Conservation (phyloP, 495 filamentous ascomycete species). For the Podospora pseudoanserina region DNA sequence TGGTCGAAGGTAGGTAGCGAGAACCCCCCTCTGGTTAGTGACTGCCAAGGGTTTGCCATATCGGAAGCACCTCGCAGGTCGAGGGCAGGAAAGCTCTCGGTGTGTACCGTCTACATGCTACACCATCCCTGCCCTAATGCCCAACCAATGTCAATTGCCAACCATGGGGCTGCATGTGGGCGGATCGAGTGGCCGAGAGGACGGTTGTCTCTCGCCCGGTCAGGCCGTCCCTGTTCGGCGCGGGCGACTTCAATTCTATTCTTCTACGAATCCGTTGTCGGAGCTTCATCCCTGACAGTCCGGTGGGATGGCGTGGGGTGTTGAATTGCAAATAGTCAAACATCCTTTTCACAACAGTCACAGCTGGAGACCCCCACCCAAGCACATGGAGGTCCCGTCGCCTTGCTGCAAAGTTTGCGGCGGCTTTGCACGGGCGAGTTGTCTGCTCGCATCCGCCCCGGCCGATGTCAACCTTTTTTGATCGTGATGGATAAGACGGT, state of each 20-base stretch:
- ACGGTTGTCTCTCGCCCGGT: not conserved
- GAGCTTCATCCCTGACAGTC: slow-evolving; percentile 16
- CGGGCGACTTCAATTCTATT: not conserved
- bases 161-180: slow-evolving; percentile 3
- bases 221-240: not conserved
- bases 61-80: slow-evolving; percentile 8
- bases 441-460: no score
- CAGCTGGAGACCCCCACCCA: not conserved
- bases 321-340: not conserved
- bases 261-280: slow-evolving; percentile 19
- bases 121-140: slow-evolving; percentile 15
- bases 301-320: slow-evolving; percentile 9
- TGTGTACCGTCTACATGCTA: not conserved
- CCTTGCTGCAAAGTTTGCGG: not conserved
- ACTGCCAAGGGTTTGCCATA: slow-evolving; percentile 18
- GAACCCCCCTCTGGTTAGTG: slow-evolving; percentile 23
- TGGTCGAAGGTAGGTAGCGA: slow-evolving; percentile 15
- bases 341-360: not conserved
- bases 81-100: slow-evolving; percentile 6
- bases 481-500: not conserved
- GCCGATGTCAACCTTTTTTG: not conserved
- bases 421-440: no score
- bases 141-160: not conserved
- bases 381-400: not conserved
- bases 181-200: not conserved